Conservation (phyloP, 2,329 filamentous ascomycete genomes). For the Sporothrix humicola region DNA sequence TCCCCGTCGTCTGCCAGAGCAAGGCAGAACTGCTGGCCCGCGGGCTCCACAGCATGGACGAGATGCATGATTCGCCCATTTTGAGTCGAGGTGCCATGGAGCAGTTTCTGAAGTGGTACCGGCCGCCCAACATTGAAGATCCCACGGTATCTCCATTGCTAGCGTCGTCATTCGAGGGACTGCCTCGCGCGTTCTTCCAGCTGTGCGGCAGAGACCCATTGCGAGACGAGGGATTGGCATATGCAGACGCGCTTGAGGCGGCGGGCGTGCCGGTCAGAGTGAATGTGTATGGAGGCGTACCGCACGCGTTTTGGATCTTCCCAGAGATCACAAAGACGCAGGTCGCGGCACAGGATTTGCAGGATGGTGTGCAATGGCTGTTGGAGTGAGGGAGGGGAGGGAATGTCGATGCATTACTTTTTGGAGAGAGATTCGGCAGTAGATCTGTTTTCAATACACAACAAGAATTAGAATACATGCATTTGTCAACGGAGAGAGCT, state of each 20-base stretch:
- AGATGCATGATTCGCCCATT: constrained; percentile 24
- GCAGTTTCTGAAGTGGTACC: constrained; percentile 26
- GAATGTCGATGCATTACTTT: too few species aligned
- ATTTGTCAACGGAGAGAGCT: too few species aligned
- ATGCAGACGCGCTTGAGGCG: constrained; percentile 4
- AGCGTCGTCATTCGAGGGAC: not conserved
- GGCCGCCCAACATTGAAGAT: not conserved
- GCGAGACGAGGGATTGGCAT: constrained; percentile 24
- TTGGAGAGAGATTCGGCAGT: too few species aligned
- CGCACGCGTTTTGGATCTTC: constrained; percentile 28
- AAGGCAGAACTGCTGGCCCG: not conserved
- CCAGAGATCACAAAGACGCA: constrained; percentile 23
- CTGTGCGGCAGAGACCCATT: constrained; percentile 18
- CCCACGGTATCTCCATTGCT: not conserved
- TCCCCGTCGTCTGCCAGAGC: constrained; percentile 26
- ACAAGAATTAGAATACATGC: too few species aligned
- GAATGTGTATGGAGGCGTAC: constrained; percentile 1
- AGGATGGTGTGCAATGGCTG: constrained; percentile 1
- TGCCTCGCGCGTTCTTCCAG: constrained; percentile 3
- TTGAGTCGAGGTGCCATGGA: constrained; percentile 7
- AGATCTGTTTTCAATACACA: too few species aligned
- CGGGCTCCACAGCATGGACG: constrained; percentile 14
- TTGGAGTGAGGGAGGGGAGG: not conserved
- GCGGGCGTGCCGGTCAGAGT: not conserved
- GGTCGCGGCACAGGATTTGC: not conserved